Evolutionary conservation across 306 rosid genomes (phyloP).

Genomic region (Nissolia schottii): DNA sequence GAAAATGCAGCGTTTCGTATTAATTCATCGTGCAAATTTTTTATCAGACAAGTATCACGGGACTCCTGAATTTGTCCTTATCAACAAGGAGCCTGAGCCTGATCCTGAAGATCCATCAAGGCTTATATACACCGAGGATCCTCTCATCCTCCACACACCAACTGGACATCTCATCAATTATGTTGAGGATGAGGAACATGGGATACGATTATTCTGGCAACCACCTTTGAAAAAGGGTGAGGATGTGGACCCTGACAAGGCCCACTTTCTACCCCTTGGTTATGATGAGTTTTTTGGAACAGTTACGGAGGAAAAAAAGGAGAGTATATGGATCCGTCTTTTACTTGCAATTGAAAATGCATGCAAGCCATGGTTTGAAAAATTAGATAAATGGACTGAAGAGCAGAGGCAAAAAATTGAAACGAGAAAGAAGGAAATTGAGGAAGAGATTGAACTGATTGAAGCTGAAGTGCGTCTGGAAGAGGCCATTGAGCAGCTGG

Average conservation of each 20-base stretch:
- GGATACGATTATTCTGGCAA: constrained; percentile 89
- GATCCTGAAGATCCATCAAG: constrained; percentile 88
- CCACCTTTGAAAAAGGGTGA: constrained; percentile 62
- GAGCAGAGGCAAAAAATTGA: constrained; percentile 57
- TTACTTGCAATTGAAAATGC: constrained; percentile 46
- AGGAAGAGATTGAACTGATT: constrained; percentile 60
- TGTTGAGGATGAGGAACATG: constrained; percentile 69
- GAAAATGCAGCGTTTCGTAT: neutral
- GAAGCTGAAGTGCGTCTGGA: constrained; percentile 73
- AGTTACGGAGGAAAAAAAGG: constrained; percentile 13
- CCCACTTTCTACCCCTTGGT: constrained; percentile 70
- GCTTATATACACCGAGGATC: constrained; percentile 64
- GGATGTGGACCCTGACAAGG: constrained; percentile 68
- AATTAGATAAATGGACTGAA: constrained; percentile 60
- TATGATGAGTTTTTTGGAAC: constrained; percentile 76
- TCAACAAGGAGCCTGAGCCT: constrained; percentile 83
- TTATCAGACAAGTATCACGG: constrained; percentile 50
- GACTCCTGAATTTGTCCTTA: constrained; percentile 72
- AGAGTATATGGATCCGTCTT: constrained; percentile 32
- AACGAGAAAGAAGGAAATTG: constrained; percentile 42
- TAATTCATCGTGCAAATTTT: constrained; percentile 28
- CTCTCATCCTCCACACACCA: constrained; percentile 82
- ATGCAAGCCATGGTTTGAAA: constrained; percentile 47
- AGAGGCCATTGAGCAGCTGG: constrained; percentile 72
- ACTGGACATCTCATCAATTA: constrained; percentile 76